Conservation (phyloP, 1,284 basidiomycete species). For the Marasmius tenuissimus region DNA sequence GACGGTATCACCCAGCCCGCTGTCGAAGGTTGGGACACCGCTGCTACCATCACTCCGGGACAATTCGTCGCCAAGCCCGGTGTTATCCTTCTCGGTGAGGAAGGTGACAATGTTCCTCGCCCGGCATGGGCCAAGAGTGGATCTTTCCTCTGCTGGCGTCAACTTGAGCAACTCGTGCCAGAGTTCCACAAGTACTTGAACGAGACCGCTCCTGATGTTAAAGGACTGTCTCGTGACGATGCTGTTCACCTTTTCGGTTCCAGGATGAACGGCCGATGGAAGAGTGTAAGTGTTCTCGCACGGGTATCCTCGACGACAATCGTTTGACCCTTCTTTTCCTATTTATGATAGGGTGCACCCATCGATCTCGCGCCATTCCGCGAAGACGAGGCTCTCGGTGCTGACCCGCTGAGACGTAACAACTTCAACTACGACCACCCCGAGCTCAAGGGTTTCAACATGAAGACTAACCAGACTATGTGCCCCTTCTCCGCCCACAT, state of each 20-base stretch:
- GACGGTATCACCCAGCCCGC: not conserved
- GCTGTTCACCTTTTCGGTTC: conserved; percentile 25
- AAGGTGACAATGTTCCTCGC: conserved; percentile 18
- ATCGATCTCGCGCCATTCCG: conserved; percentile 15
- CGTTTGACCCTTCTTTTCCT: no score
- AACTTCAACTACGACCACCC: conserved; percentile 29
- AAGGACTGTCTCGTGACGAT: conserved; percentile 16
- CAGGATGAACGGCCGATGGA: conserved; percentile 30
- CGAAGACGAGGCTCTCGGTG: conserved; percentile 31
- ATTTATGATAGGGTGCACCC: no score
- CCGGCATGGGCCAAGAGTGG: conserved; percentile 25
- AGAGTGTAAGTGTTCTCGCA: conserved; percentile 19
- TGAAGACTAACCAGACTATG: not conserved
- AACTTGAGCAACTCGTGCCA: conserved; percentile 21
- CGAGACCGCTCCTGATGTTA: conserved; percentile 18
- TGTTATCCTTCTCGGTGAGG: conserved; percentile 22
- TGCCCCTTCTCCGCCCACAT: no score
- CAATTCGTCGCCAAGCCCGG: conserved; percentile 14
- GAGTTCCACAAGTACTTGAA: conserved; percentile 25
- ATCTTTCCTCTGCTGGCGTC: conserved; percentile 24
- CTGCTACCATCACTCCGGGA: not conserved
- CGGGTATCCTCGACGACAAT: no score
- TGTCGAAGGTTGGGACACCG: not conserved
- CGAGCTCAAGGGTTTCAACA: conserved; percentile 9
- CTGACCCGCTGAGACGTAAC: conserved; percentile 33